These are phyloP conservation scores for Suillus discolor DNA, from an alignment of 768 basidiomycete species.

Conservation along the genomic window DNA sequence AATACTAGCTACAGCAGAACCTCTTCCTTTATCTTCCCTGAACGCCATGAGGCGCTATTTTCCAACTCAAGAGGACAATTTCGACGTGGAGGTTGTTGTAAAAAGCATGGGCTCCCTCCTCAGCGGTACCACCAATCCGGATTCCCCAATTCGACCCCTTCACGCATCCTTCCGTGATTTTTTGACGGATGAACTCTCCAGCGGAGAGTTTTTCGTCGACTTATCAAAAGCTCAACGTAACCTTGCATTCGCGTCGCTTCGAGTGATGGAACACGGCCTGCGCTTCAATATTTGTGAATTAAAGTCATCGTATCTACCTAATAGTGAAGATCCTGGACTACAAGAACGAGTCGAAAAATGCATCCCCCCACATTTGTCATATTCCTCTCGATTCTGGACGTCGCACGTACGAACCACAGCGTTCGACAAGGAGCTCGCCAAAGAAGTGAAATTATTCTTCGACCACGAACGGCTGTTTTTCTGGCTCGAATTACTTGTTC, in stretches of 20 bases:
- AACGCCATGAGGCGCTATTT: conserved; percentile 1
- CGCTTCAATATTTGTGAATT: conserved; percentile 40
- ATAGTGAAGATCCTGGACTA: conserved; percentile 22
- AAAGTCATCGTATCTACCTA: conserved; percentile 29
- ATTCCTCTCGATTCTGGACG: conserved; percentile 16
- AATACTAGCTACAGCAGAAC: conserved; percentile 4
- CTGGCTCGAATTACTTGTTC: background rate
- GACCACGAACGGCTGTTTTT: background rate
- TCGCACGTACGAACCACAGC: conserved; percentile 8
- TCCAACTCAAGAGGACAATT: background rate
- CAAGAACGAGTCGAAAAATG: background rate
- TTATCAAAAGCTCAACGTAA: conserved; percentile 13
- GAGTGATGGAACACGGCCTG: conserved; percentile 31
- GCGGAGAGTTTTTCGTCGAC: conserved; percentile 18
- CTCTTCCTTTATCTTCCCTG: conserved; percentile 1
- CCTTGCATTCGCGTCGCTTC: conserved; percentile 26
- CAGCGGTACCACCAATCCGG: conserved; percentile 1
- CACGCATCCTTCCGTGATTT: conserved; percentile 34
- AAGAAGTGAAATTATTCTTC: background rate
- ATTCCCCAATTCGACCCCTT: conserved; percentile 18
- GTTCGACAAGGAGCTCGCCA: background rate
- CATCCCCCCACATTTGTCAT: conserved; percentile 10
- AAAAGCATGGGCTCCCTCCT: conserved; percentile 11
- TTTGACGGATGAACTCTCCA: conserved; percentile 15
- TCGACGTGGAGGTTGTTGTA: background rate